Evolutionary conservation across 495 filamentous ascomycete genomes (phyloP).

Genomic region (Articulospora tetracladia): DNA sequence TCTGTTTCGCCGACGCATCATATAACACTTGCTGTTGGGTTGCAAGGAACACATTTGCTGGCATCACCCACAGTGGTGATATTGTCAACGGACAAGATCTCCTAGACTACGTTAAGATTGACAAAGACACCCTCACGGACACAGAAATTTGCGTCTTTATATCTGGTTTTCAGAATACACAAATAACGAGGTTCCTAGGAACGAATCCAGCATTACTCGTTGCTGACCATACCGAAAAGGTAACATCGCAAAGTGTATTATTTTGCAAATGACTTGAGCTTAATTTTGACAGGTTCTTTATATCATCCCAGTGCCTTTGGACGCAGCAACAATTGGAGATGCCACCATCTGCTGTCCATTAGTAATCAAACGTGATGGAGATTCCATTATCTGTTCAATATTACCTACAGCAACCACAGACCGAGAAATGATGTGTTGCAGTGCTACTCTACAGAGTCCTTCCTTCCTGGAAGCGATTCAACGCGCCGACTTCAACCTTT

Average conservation of each 20-base stretch:
- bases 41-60: constrained; percentile 16
- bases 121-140: constrained; percentile 7
- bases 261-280: neutral
- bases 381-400: constrained; percentile 26
- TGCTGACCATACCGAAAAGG: constrained; percentile 27
- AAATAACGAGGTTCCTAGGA: constrained; percentile 21
- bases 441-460: neutral
- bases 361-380: constrained; percentile 26
- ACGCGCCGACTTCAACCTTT: constrained; percentile 9
- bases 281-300: constrained; percentile 21
- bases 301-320: constrained; percentile 27
- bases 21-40: constrained; percentile 18
- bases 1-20: constrained; percentile 26
- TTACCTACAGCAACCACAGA: constrained; percentile 26
- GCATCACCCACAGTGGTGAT: constrained; percentile 14
- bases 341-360: constrained; percentile 28
- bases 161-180: constrained; percentile 22
- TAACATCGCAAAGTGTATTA: constrained; percentile 6
- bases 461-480: constrained; percentile 6
- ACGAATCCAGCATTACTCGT: constrained; percentile 26
- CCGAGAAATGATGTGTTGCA: constrained; percentile 8
- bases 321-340: constrained; percentile 28
- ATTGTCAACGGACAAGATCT: constrained; percentile 10
- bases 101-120: constrained; percentile 21
- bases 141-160: constrained; percentile 26